phyloP scores from a whole-genome alignment of 2,329 filamentous ascomycete species.

The Daldinia sp. region DNA sequence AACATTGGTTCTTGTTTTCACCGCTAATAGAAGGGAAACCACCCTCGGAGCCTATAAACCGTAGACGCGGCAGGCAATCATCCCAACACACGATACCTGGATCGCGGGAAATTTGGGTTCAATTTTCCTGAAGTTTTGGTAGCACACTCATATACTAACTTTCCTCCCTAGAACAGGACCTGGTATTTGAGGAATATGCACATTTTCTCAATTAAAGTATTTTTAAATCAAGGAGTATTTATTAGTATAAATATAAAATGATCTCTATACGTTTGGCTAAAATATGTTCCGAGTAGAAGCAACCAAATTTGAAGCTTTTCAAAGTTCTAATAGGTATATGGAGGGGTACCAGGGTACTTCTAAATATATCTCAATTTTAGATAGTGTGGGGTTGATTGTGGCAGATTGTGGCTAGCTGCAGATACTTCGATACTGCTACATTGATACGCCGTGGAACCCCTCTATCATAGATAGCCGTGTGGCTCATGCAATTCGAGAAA shows the following conservation, averaged over 20 bases:
- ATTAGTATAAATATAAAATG: no score
- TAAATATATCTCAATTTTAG: not conserved
- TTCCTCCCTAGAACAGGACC: no score
- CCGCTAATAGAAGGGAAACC: not conserved
- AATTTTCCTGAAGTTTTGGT: not conserved
- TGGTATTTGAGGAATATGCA: no score
- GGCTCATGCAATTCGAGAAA: conserved; percentile 19
- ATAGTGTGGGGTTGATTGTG: not conserved
- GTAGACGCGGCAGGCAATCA: not conserved
- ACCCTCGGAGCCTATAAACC: not conserved
- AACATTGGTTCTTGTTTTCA: not conserved
- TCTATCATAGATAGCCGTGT: conserved; percentile 14
- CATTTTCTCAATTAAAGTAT: no score
- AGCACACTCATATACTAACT: no score
- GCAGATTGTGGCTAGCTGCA: not conserved
- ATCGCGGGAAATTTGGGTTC: not conserved
- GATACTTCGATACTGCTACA: not conserved
- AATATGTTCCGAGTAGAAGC: no score
- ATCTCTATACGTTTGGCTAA: no score
- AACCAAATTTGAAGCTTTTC: not conserved
- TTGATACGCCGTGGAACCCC: conserved; percentile 6
- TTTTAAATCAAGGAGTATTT: no score
- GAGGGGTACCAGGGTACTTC: not conserved
- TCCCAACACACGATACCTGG: not conserved
- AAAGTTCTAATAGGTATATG: not conserved